Evolutionary conservation across 371 early-diverging fungal genomes (phyloP), one percentile per base, ranked within the genome.

Genomic region (Gilbertella persicaria): DNA sequence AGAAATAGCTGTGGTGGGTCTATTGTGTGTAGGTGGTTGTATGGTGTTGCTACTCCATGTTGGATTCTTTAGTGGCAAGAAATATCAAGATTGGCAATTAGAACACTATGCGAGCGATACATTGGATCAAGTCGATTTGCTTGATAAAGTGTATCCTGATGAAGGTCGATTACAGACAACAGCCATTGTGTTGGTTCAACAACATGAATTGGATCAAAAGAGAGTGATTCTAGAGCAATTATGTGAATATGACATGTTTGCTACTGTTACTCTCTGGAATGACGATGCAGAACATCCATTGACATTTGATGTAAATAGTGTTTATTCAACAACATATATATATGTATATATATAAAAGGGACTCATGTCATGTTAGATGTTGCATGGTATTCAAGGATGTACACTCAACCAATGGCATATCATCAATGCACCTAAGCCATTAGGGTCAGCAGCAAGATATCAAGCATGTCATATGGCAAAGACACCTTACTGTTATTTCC

Each of bases 401-500:
- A 60, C 62, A 8, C 47, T 50, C 0, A 60, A 53, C 25, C 78
- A 74, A 56, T 62, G 83, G 10, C 59, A 62, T 2, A 65, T 84
- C 14, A 66, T 77, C 46, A 80, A 84, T 58, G 69, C 84, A 5
- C 78, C 81, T 0, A 60, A 62, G 36, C 68, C 75, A 45, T 66
- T 80, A 70, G 70, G 78, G 47, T 62, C 65, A 28, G 71, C 78
- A 5, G 82, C 80, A 17, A 74, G 86, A 16, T 86, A 84, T 46
- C 61, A 83, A 61, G 86, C 84, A 12, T 86, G 86, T 43, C 72
- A 71, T 12, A 65, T 74, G 47, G 73, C 82, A 7, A 71, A 73
- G 5, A 82, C 83, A n/a, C 78, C 79, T 0, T 84, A 84, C 45
- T 86, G 86, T 55, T 86, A 83, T 53, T 86, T 86, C 39, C 84